Percentiles rank a stretch among this genome's conserved stretches.
These are phyloP conservation scores for Solanum megistacrolobum DNA, from an alignment of 257 asterid species.

Conservation along the genomic window DNA sequence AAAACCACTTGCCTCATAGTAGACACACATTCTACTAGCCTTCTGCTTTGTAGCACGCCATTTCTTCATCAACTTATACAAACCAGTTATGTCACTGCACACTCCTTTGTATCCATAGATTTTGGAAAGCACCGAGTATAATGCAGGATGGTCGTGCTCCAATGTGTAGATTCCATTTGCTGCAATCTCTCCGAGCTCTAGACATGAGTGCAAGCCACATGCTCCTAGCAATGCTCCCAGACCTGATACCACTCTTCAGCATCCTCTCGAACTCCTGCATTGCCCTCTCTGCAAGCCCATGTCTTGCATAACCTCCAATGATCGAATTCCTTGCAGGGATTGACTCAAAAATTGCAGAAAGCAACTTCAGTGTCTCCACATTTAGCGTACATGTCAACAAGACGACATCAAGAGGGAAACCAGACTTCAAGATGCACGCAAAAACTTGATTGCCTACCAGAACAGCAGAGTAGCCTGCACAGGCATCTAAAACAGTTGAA, in stretches of 20 bases:
- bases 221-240: not conserved
- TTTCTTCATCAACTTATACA: not conserved
- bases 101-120: not conserved
- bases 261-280: constrained; percentile 16
- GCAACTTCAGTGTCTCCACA: constrained; percentile 42
- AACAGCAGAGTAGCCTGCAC: not conserved
- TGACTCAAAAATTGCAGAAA: not conserved
- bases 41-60: not conserved
- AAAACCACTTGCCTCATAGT: not conserved
- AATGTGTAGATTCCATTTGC: not conserved
- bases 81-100: not conserved
- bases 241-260: constrained; percentile 7
- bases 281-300: constrained; percentile 42
- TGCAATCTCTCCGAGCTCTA: not conserved
- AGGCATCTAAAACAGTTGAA: constrained; percentile 10
- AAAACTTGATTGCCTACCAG: not conserved
- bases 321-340: constrained; percentile 15
- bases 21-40: not conserved
- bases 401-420: constrained; percentile 41
- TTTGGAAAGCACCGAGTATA: not conserved
- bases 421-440: not conserved
- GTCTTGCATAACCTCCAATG: constrained; percentile 44
- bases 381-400: constrained; percentile 72
- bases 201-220: not conserved
- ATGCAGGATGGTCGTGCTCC: not conserved